Evolutionary conservation across 2,329 filamentous ascomycete species (phyloP).

Genomic region (Nothopassalora personata): DNA sequence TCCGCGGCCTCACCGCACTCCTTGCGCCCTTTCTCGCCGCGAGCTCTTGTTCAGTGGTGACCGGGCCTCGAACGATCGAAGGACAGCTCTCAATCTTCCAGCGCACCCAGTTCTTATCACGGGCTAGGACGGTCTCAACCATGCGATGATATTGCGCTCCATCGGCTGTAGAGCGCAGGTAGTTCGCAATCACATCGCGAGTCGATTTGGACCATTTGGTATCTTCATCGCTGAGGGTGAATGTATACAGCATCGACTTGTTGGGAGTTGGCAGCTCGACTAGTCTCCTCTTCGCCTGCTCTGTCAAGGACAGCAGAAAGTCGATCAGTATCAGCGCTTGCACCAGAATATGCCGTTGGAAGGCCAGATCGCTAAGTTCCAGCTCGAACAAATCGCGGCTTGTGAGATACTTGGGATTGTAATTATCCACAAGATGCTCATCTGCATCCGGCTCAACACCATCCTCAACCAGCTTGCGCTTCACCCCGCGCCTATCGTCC

Average conservation of each 20-base stretch:
- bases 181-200: slow-evolving; percentile 72
- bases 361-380: slow-evolving; percentile 92
- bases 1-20: slow-evolving; percentile 64
- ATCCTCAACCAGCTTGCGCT: slow-evolving; percentile 55
- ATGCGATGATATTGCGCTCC: slow-evolving; percentile 94
- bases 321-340: slow-evolving; percentile 93
- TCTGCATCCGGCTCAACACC: slow-evolving; percentile 23
- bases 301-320: slow-evolving; percentile 85
- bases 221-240: slow-evolving; percentile 75
- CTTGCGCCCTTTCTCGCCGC: slow-evolving; percentile 62
- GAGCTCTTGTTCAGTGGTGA: slow-evolving; percentile 64
- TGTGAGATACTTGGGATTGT: slow-evolving; percentile 98
- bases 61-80: slow-evolving; percentile 69
- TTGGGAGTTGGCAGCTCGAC: slow-evolving; percentile 60
- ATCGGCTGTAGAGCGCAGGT: slow-evolving; percentile 59
- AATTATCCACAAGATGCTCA: slow-evolving; percentile 61
- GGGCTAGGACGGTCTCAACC: slow-evolving; percentile 89
- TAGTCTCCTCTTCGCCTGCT: slow-evolving; percentile 74
- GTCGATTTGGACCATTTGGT: slow-evolving; percentile 78
- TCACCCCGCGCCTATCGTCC: slow-evolving; percentile 54
- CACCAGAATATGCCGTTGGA: slow-evolving; percentile 88
- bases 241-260: slow-evolving; percentile 79
- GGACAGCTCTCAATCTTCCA: slow-evolving; percentile 97
- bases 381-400: slow-evolving; percentile 93
- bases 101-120: slow-evolving; percentile 97